These are phyloP conservation scores for Lophiotrema nucula DNA, from an alignment of 495 filamentous ascomycete species.

Conservation along the genomic window DNA sequence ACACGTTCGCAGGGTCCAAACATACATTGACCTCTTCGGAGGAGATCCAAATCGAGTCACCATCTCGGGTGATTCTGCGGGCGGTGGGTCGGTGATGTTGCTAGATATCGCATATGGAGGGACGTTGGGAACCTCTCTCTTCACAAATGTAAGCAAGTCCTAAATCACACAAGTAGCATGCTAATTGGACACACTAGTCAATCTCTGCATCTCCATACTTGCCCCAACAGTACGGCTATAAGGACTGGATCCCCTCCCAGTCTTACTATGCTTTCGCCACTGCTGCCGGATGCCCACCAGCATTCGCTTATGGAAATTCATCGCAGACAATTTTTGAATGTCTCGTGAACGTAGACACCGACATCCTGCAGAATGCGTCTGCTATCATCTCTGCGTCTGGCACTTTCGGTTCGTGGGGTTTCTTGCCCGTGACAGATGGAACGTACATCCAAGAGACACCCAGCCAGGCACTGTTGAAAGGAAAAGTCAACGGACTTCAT, in stretches of 20 bases:
- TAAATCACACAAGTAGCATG: not conserved
- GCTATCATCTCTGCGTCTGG: not conserved
- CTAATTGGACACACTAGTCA: not conserved
- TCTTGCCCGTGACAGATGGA: constrained; percentile 13
- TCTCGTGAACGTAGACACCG: constrained; percentile 1
- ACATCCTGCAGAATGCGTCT: constrained; percentile 1
- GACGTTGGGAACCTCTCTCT: constrained; percentile 8
- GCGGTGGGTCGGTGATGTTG: constrained; percentile 15
- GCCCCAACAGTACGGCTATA: constrained; percentile 12
- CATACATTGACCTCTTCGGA: constrained; percentile 14
- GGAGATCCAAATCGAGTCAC: constrained; percentile 14
- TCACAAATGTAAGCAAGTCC: constrained; percentile 9
- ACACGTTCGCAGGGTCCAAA: constrained; percentile 10
- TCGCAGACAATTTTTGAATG: constrained; percentile 8
- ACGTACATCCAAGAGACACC: constrained; percentile 3
- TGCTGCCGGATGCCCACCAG: constrained; percentile 2
- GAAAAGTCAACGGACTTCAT: constrained; percentile 9
- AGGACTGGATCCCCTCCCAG: constrained; percentile 1
- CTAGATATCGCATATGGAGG: constrained; percentile 12
- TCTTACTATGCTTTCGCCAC: constrained; percentile 8
- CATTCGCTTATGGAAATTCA: not conserved
- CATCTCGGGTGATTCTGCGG: constrained; percentile 7
- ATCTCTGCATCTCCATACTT: constrained; percentile 15
- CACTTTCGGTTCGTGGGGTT: constrained; percentile 8
- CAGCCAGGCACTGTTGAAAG: not conserved